These are phyloP conservation scores for Nigrospora sphaerica DNA, from an alignment of 2,329 filamentous ascomycete genomes.

Conservation along the genomic window DNA sequence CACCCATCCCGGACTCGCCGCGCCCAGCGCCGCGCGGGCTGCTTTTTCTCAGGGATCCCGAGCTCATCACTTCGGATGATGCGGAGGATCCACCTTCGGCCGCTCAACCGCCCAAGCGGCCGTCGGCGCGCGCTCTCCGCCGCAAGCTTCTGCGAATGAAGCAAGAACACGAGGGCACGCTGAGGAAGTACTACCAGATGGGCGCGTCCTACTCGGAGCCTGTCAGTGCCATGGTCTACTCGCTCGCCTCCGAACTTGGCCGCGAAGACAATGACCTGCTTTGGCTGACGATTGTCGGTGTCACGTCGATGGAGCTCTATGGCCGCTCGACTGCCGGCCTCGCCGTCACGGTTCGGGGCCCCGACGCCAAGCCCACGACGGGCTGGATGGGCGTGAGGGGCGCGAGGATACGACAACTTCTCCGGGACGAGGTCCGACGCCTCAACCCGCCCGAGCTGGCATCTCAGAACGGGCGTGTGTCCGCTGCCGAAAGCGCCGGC, in stretches of 20 bases:
- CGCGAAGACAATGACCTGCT: conserved; percentile 94
- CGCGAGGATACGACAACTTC: conserved; percentile 73
- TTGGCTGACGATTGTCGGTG: conserved; percentile 91
- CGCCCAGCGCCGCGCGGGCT: conserved; percentile 55
- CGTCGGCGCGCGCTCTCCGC: conserved; percentile 66
- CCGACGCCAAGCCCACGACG: conserved; percentile 48
- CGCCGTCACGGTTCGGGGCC: conserved; percentile 50
- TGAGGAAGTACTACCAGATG: conserved; percentile 77
- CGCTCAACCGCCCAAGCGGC: conserved; percentile 50
- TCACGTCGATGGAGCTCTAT: conserved; percentile 89
- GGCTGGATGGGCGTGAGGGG: conserved; percentile 80
- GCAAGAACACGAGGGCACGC: conserved; percentile 65
- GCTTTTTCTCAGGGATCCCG: conserved; percentile 43
- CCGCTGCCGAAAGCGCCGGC: conserved; percentile 59
- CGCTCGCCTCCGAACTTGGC: conserved; percentile 86
- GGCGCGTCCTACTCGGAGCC: conserved; percentile 92
- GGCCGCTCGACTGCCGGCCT: conserved; percentile 78
- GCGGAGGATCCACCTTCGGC: conserved; percentile 48
- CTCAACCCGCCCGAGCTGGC: conserved; percentile 71
- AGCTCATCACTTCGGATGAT: conserved; percentile 39
- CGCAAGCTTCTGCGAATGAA: conserved; percentile 68
- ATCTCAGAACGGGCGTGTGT: conserved; percentile 50
- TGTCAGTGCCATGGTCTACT: conserved; percentile 90
- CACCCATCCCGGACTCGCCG: conserved; percentile 59
- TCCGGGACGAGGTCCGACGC: conserved; percentile 89